phyloP scores from a whole-genome alignment of 2,329 filamentous ascomycete genomes.

The Gyromitra esculenta region DNA sequence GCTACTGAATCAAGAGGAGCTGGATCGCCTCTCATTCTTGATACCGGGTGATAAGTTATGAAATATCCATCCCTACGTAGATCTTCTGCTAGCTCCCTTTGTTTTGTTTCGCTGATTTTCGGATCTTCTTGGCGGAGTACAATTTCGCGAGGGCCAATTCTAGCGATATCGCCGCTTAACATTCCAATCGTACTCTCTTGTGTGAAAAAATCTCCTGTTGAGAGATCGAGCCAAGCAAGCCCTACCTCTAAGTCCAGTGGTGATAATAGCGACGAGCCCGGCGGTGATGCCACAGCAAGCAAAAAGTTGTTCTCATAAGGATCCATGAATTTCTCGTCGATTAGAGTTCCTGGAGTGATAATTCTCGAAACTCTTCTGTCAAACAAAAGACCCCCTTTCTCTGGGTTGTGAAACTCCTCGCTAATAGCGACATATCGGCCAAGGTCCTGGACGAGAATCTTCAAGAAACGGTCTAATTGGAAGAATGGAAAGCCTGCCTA shows the following conservation, averaged over 20 bases:
- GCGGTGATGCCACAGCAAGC: slow-evolving; percentile 69
- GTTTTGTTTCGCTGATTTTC: neutral
- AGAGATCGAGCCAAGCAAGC: slow-evolving; percentile 92
- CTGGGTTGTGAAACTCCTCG: slow-evolving; percentile 79
- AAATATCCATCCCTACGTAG: slow-evolving; percentile 44
- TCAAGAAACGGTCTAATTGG: slow-evolving; percentile 91
- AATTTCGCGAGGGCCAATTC: slow-evolving; percentile 85
- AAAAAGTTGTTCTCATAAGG: slow-evolving; percentile 93
- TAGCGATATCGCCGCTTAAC: slow-evolving; percentile 81
- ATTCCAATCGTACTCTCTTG: slow-evolving; percentile 76
- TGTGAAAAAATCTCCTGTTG: slow-evolving; percentile 92
- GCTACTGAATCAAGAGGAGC: slow-evolving; percentile 11
- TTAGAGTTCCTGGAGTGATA: slow-evolving; percentile 91
- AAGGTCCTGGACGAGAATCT: slow-evolving; percentile 88
- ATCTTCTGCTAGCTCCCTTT: slow-evolving; percentile 30
- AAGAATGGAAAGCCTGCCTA: slow-evolving; percentile 92
- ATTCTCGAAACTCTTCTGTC: slow-evolving; percentile 86
- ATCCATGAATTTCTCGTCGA: slow-evolving; percentile 97
- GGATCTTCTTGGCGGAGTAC: slow-evolving; percentile 65
- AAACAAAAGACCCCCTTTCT: slow-evolving; percentile 77
- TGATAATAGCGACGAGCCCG: slow-evolving; percentile 8
- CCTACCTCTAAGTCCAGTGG: slow-evolving; percentile 66
- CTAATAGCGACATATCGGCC: slow-evolving; percentile 92
- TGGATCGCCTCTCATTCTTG: slow-evolving; percentile 50
- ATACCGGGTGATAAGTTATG: slow-evolving; percentile 62